Percentiles rank a stretch among this genome's conserved stretches.
phyloP scores from a whole-genome alignment of 2,329 filamentous ascomycete genomes.

The Talaromyces sp. region DNA sequence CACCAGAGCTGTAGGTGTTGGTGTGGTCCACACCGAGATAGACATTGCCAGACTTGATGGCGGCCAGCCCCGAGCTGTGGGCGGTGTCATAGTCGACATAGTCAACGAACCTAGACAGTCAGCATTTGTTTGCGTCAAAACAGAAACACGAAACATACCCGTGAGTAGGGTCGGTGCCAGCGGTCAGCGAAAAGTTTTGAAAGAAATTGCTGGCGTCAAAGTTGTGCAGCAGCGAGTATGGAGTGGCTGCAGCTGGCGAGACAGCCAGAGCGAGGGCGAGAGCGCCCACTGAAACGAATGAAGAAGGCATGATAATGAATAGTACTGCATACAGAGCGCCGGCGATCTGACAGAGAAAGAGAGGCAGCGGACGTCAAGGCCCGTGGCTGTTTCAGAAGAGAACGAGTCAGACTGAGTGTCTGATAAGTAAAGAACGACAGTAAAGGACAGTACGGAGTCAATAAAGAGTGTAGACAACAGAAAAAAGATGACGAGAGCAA shows the following conservation, averaged over 20 bases:
- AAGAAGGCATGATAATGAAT: conserved; percentile 23
- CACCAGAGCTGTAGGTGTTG: conserved; percentile 31
- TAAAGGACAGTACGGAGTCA: neutral
- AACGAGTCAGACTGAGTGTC: neutral
- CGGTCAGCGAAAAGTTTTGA: conserved; percentile 47
- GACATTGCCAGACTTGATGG: conserved; percentile 30
- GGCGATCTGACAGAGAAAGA: neutral
- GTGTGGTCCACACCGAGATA: conserved; percentile 45
- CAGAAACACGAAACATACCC: conserved; percentile 29
- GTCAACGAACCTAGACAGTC: conserved; percentile 30
- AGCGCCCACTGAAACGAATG: conserved; percentile 21
- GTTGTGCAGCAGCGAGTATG: conserved; percentile 37
- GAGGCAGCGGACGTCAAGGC: neutral
- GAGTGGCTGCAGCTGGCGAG: conserved; percentile 23
- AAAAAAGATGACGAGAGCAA: neutral
- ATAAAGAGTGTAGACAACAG: too few species aligned
- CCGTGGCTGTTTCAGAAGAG: neutral
- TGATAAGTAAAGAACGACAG: neutral
- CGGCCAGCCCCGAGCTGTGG: conserved; percentile 31
- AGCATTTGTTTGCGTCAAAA: neutral
- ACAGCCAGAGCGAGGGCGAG: conserved; percentile 27
- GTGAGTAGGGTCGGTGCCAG: conserved; percentile 43
- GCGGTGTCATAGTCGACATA: conserved; percentile 42
- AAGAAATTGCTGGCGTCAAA: conserved; percentile 47
- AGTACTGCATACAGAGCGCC: neutral